Conservation (phyloP, 192 early-diverging fungal species). For the Podila horticola region DNA sequence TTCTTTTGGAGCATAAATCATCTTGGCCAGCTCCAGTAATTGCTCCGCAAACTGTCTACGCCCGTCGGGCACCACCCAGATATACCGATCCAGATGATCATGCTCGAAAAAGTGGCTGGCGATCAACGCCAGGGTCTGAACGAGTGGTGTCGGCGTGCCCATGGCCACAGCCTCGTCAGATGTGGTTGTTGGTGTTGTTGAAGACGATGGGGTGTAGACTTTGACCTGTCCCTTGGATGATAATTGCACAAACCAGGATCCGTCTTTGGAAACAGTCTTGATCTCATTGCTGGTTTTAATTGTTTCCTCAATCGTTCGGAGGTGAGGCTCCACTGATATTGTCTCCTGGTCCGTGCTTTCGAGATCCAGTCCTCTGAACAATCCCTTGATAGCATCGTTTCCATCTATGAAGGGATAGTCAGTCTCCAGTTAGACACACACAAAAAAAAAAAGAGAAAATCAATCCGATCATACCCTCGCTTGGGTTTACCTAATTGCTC, state of each 20-base stretch:
- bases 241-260: slow-evolving; percentile 23
- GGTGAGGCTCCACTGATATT: neutral
- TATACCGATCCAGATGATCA: neutral
- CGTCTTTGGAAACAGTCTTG: slow-evolving; percentile 7
- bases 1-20: slow-evolving; percentile 7
- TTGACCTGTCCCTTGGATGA: slow-evolving; percentile 20
- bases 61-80: slow-evolving; percentile 37
- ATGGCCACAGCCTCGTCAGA: neutral
- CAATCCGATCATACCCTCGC: too few species aligned
- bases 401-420: neutral
- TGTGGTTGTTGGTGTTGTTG: neutral
- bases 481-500: neutral
- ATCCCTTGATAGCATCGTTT: neutral
- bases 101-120: slow-evolving; percentile 15
- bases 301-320: slow-evolving; percentile 5
- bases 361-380: slow-evolving; percentile 21
- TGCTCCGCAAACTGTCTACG: slow-evolving; percentile 34
- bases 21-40: slow-evolving; percentile 9
- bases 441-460: too few species aligned
- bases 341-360: neutral
- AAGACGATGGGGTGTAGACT: slow-evolving; percentile 4
- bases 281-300: slow-evolving; percentile 1
- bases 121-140: slow-evolving; percentile 8
- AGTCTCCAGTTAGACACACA: too few species aligned
- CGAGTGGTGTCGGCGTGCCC: slow-evolving; percentile 6